Conservation (phyloP, 768 basidiomycete species). For the Boletus pseudo-olivaceus region DNA sequence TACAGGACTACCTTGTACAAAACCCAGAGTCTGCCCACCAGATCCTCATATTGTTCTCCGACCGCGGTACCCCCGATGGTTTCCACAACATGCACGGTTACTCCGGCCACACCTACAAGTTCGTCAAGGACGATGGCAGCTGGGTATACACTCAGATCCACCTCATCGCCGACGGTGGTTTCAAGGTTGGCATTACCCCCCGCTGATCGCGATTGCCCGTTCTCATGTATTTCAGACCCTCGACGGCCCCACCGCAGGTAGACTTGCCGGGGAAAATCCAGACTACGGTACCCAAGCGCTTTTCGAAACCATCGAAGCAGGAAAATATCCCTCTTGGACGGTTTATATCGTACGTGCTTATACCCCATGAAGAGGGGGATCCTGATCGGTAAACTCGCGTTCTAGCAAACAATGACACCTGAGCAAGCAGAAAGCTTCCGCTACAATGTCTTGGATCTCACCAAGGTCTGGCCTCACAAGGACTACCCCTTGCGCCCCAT, state of each 20-base stretch:
- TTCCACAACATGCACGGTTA: slow-evolving; percentile 88
- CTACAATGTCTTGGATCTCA: slow-evolving; percentile 88
- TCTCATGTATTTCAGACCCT: slow-evolving; percentile 51
- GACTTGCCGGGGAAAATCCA: slow-evolving; percentile 69
- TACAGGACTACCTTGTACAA: slow-evolving; percentile 81
- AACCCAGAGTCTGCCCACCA: slow-evolving; percentile 90
- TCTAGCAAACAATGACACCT: slow-evolving; percentile 87
- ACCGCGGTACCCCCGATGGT: slow-evolving; percentile 91
- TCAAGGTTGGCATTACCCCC: slow-evolving; percentile 50
- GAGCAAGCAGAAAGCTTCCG: slow-evolving; percentile 88
- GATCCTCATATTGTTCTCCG: slow-evolving; percentile 88
- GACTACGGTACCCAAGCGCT: slow-evolving; percentile 82
- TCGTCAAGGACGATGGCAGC: slow-evolving; percentile 79
- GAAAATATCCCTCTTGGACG: slow-evolving; percentile 83
- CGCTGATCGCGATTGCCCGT: neutral
- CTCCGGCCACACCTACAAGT: slow-evolving; percentile 89
- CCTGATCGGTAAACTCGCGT: slow-evolving; percentile 10
- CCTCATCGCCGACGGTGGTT: slow-evolving; percentile 71
- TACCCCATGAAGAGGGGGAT: neutral
- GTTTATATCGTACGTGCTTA: slow-evolving; percentile 66
- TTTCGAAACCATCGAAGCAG: slow-evolving; percentile 78
- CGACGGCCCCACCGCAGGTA: slow-evolving; percentile 59
- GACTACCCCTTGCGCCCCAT: slow-evolving; percentile 86
- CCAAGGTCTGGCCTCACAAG: slow-evolving; percentile 87
- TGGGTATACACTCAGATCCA: slow-evolving; percentile 89